These are phyloP conservation scores for Malassezia pachydermatis DNA, from an alignment of 1,284 basidiomycete species.

Conservation along the genomic window DNA sequence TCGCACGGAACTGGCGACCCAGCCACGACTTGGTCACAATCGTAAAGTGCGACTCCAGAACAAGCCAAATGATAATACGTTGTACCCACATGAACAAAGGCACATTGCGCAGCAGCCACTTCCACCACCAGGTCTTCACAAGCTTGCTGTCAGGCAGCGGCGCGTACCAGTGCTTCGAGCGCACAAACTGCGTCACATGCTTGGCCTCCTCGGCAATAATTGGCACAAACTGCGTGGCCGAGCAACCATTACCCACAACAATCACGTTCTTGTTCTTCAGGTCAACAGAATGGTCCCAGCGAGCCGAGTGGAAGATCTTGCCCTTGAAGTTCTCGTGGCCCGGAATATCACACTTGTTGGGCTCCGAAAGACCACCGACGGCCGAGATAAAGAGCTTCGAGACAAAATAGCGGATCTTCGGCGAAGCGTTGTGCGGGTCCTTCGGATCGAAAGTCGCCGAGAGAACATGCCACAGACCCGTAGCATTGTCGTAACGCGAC, in stretches of 20 bases:
- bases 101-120: constrained; percentile 29
- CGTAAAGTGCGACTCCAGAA: constrained; percentile 34
- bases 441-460: constrained; percentile 19
- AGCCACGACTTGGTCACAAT: constrained; percentile 25
- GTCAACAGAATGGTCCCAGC: constrained; percentile 45
- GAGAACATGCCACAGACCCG: constrained; percentile 41
- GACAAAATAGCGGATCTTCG: constrained; percentile 30
- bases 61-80: constrained; percentile 32
- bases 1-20: constrained; percentile 23
- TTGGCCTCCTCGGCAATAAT: constrained; percentile 29
- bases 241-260: constrained; percentile 45
- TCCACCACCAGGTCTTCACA: constrained; percentile 26
- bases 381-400: constrained; percentile 38
- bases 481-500: constrained; percentile 33
- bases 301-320: constrained; percentile 46
- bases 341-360: constrained; percentile 35
- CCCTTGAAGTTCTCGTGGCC: constrained; percentile 41
- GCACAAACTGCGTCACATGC: constrained; percentile 34
- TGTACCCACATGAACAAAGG: constrained; percentile 27
- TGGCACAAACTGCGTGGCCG: constrained; percentile 38
- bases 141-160: constrained; percentile 28
- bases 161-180: constrained; percentile 41
- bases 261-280: constrained; percentile 45
- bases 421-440: neutral
- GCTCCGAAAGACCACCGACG: constrained; percentile 40